Conservation (phyloP, 805 yeast genomes). For the Cyberlindnera maclurae region DNA sequence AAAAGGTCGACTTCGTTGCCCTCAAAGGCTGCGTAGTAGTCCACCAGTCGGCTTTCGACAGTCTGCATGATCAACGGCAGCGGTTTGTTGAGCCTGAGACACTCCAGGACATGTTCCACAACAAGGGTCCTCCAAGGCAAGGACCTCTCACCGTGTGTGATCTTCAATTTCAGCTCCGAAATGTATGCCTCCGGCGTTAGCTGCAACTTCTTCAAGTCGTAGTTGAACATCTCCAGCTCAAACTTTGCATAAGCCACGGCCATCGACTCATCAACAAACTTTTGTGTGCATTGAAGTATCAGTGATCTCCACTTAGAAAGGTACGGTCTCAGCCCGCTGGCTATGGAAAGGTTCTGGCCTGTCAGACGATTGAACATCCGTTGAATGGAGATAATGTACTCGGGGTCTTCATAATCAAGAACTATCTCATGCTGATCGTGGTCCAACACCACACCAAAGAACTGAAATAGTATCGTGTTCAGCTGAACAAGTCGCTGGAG, state of each 20-base stretch:
- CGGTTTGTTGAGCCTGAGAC: background rate
- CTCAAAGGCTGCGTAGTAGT: too few species aligned
- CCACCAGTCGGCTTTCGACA: background rate
- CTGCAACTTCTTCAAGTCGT: background rate
- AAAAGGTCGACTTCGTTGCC: too few species aligned
- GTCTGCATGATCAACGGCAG: background rate
- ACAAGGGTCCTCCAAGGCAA: background rate
- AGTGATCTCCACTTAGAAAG: background rate
- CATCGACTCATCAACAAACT: background rate
- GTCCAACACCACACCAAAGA: background rate
- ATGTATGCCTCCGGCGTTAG: background rate
- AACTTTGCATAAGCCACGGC: conserved; percentile 1
- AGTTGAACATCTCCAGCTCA: conserved; percentile 4
- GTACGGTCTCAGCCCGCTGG: background rate
- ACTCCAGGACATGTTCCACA: conserved; percentile 1
- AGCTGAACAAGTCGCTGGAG: background rate
- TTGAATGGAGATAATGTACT: background rate
- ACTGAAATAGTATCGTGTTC: background rate
- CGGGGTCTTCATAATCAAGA: background rate
- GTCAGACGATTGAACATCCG: background rate
- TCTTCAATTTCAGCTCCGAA: background rate
- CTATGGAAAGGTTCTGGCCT: background rate
- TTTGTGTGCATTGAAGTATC: conserved; percentile 1
- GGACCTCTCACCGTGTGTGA: background rate
- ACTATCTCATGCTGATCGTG: background rate